Base-by-base conservation (phyloP, 768 basidiomycete genomes). In the Amyloporia xantha region DNA sequence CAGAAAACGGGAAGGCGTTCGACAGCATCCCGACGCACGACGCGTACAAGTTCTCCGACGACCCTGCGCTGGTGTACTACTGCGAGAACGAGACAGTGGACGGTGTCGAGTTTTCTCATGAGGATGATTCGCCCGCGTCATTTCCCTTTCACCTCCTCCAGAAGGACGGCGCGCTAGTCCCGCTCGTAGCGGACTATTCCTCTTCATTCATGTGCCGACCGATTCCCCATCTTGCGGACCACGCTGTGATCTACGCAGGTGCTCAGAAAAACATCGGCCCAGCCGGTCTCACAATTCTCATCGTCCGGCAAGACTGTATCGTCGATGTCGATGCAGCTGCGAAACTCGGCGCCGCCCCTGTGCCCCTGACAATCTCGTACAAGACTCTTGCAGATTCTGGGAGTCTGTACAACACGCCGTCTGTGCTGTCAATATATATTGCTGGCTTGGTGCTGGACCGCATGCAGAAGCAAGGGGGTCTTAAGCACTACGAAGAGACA, bases 31-130 rank as follows among this genome's bases (percentile, higher is more conserved):
- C 96, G 7, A 70, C 81, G 10, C 81, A 79, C 62, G 68, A 72
- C 47, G 75, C 76, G 46, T 98, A 86, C 76, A 63, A 68, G 9
- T 91, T 97, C 71, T 86, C 86, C 6, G 54, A 68, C n/a, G 77
- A 83, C 62, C 84, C 95, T 12, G 94, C 88, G 23, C 77, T 94
- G 57, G 84, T 97, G 51, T 98, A 95, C 71, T 98, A 96, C 71
- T 99, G 96, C 77, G 96, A 96, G 66, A 99, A 99, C 74, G 96
- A 99, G 73, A 99, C 96, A 12, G 87, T 98, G 50, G 86, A 95
- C 57, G 96, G 96, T 37, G 85, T 93, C 41, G 85, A 98, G 71
- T 98, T 89, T 70, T 71, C 84, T 2, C 63, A 72, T 44, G 77
- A 81, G 49, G 66, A 68, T n/a, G 60, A 62, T 17, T 74, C 72